Percentiles rank a stretch among this genome's conserved stretches.
Evolutionary conservation across 495 filamentous ascomycete genomes (phyloP).

Genomic region (Hypoxylon fragiforme): DNA sequence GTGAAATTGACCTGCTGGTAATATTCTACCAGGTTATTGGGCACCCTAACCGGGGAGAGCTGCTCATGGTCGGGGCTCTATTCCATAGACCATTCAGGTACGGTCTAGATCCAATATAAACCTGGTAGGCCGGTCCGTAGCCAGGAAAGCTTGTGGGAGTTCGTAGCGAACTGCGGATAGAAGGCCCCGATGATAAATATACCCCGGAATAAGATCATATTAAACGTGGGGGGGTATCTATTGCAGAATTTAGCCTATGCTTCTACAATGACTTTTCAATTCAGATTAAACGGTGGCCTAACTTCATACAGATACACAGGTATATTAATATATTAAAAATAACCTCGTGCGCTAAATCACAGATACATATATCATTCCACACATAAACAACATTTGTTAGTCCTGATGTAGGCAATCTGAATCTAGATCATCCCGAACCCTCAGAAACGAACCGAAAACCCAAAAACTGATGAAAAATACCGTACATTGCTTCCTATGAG

Average conservation of each 20-base stretch:
- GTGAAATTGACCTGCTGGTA: background rate
- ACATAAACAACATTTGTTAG: slow-evolving; percentile 6
- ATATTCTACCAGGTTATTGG: slow-evolving; percentile 7
- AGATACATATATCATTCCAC: slow-evolving; percentile 2
- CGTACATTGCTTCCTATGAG: background rate
- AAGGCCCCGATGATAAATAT: slow-evolving; percentile 24
- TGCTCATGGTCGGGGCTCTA: slow-evolving; percentile 6
- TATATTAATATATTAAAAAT: slow-evolving; percentile 9
- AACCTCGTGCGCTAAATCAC: slow-evolving; percentile 3
- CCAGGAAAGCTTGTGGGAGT: background rate
- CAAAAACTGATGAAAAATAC: background rate
- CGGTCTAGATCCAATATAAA: slow-evolving; percentile 26
- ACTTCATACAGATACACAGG: slow-evolving; percentile 7
- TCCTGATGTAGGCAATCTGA: slow-evolving; percentile 3
- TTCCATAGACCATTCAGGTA: slow-evolving; percentile 10
- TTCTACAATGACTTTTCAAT: no score
- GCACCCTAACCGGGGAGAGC: slow-evolving; percentile 6
- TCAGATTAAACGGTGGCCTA: no score
- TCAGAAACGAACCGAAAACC: background rate
- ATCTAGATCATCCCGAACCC: slow-evolving; percentile 1
- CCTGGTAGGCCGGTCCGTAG: slow-evolving; percentile 28
- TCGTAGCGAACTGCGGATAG: slow-evolving; percentile 26
- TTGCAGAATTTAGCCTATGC: slow-evolving; percentile 37
- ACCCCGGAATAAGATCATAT: slow-evolving; percentile 21
- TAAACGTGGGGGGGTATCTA: slow-evolving; percentile 7